Evolutionary conservation across 768 basidiomycete species (phyloP).

Genomic region (Pleurotus ostreatus): DNA sequence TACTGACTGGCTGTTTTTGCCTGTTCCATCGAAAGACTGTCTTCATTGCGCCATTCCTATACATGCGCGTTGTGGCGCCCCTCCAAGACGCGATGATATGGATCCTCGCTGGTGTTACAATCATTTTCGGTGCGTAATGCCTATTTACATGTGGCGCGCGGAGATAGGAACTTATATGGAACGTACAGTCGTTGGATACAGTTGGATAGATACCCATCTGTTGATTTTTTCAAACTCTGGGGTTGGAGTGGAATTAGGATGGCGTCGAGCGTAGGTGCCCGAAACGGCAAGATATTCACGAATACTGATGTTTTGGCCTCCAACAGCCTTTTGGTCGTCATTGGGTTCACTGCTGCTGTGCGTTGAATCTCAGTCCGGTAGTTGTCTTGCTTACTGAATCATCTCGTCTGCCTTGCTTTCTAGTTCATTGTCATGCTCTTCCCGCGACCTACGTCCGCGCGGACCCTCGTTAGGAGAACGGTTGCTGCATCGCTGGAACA

Average conservation of each 20-base stretch:
- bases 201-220: constrained; percentile 53
- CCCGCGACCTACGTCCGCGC: constrained; percentile 38
- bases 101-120: constrained; percentile 32
- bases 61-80: constrained; percentile 44
- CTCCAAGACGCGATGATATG: constrained; percentile 31
- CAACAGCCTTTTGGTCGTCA: constrained; percentile 35
- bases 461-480: constrained; percentile 37
- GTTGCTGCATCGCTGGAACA: constrained; percentile 32
- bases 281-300: not conserved
- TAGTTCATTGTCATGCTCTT: constrained; percentile 45
- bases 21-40: constrained; percentile 23
- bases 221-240: constrained; percentile 42
- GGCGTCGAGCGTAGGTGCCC: constrained; percentile 19
- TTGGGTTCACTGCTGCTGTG: constrained; percentile 41
- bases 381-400: not conserved
- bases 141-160: not conserved
- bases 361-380: constrained; percentile 8
- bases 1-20: too few species aligned
- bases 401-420: not conserved
- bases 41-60: constrained; percentile 43
- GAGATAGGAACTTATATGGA: constrained; percentile 18
- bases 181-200: constrained; percentile 47
- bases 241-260: constrained; percentile 48
- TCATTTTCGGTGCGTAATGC: constrained; percentile 4
- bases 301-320: too few species aligned